phyloP scores from a whole-genome alignment of 352 stramenopile genomes.

The Pythium volutum region DNA sequence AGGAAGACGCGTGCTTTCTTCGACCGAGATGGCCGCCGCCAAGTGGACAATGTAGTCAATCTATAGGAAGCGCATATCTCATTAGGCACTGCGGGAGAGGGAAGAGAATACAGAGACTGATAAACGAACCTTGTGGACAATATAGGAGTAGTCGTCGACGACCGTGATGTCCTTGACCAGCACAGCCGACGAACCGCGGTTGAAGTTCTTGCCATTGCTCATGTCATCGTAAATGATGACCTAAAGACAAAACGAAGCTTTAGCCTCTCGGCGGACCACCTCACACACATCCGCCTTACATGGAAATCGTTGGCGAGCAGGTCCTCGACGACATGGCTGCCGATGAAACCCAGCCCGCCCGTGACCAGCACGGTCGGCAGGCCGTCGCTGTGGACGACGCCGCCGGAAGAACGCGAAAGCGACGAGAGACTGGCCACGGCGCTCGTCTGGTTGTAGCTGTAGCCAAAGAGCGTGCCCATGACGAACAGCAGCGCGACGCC shows the following conservation, averaged over 20 bases:
- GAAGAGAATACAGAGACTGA: neutral
- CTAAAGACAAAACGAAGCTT: constrained; percentile 23
- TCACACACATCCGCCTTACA: constrained; percentile 29
- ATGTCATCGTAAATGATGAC: constrained; percentile 87
- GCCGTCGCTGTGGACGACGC: constrained; percentile 31
- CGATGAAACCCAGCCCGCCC: constrained; percentile 80
- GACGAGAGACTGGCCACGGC: constrained; percentile 12
- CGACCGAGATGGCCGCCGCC: constrained; percentile 79
- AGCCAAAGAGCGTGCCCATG: constrained; percentile 61
- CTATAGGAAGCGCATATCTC: constrained; percentile 23
- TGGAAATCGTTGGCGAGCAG: constrained; percentile 73
- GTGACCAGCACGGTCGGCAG: constrained; percentile 72
- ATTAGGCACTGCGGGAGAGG: neutral
- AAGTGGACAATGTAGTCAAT: constrained; percentile 84
- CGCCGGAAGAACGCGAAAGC: constrained; percentile 23
- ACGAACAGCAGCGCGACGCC: constrained; percentile 63
- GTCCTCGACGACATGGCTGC: constrained; percentile 83
- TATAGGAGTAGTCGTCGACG: constrained; percentile 74
- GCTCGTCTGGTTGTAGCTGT: constrained; percentile 46
- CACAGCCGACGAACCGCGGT: constrained; percentile 63
- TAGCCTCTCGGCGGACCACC: neutral
- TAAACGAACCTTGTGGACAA: constrained; percentile 62
- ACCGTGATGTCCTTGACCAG: constrained; percentile 85
- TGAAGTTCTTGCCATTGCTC: constrained; percentile 88
- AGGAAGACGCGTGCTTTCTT: constrained; percentile 79